Evolutionary conservation across 1,284 basidiomycete species (phyloP), one percentile per base, ranked within the genome.

Genomic region (Macrocybe sp.): DNA sequence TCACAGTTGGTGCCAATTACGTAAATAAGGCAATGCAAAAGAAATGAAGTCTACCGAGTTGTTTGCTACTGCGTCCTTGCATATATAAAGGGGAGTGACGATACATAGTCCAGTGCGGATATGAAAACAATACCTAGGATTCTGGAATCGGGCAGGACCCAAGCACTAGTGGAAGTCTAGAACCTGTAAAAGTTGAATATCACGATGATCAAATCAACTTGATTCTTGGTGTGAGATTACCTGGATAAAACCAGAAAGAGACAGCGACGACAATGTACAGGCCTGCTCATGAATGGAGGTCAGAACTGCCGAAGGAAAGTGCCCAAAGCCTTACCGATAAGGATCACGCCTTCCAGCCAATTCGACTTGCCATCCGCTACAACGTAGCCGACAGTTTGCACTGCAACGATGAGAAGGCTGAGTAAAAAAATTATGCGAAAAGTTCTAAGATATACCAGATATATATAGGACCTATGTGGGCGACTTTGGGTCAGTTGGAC

Each of bases 351-450:
- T 61, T 88, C 84, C 0, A 87, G 68, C 81, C 87, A 93, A 63
- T 92, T 92, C 3, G 88, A 90, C 62, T 89, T 85, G 30, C 89
- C 91, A 61, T 93, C 89, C 45, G 81, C 77, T 5, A 92, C 83
- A 39, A 88, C 84, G 53, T 90, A 85, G 52, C 85, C 88, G 72
- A 93, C 87, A 7, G 89, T 83, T 55, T 91, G 72, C 12, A 93
- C 84, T 79, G 49, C 3, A 10, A 16, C 29, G 30, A 14, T 22
- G 22, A 22, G 22, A 22, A 22, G 22, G 22, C 22, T 22, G 4
- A 22, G 3, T 22, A 4, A 22, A 4, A 22, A 22, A 3, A 3
- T 22, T 3, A 22, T 22, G 22, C 2, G 22, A 22, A 22, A 28
- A n/a, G 9, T 22, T 6, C 12, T 38, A 37, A 52, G 22, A 22